Conservation (phyloP, 768 basidiomycete genomes). For the Heimioporus sp. region DNA sequence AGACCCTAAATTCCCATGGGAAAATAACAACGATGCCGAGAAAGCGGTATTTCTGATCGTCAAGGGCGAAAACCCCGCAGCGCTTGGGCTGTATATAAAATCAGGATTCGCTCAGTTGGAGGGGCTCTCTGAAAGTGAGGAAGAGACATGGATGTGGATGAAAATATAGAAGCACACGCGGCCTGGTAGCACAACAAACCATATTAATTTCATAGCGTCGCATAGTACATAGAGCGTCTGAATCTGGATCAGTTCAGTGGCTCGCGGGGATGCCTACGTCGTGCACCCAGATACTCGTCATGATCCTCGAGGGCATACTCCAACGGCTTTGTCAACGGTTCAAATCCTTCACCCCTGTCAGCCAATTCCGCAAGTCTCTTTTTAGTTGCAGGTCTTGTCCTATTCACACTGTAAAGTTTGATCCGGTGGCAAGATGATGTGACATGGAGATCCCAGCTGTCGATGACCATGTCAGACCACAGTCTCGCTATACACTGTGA, state of each 20-base stretch:
- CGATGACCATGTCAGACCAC: not conserved
- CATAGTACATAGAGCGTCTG: too few species aligned
- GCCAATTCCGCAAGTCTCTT: slow-evolving; percentile 40
- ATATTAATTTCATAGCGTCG: too few species aligned
- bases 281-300: slow-evolving; percentile 3
- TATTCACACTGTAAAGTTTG: slow-evolving; percentile 54
- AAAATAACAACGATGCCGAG: too few species aligned
- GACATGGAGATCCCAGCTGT: slow-evolving; percentile 52
- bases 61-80: too few species aligned
- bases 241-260: not conserved
- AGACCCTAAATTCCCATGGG: too few species aligned
- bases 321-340: slow-evolving; percentile 7
- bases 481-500: not conserved
- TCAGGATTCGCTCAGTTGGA: too few species aligned
- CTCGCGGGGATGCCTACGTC: slow-evolving; percentile 9
- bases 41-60: too few species aligned
- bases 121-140: too few species aligned
- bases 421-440: slow-evolving; percentile 54
- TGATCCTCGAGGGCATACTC: slow-evolving; percentile 8
- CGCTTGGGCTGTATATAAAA: too few species aligned
- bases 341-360: slow-evolving; percentile 33
- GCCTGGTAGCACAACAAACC: too few species aligned
- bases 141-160: too few species aligned
- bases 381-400: slow-evolving; percentile 40
- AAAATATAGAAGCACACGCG: too few species aligned